Evolutionary conservation across 176 grass and related monocot genomes (phyloP).

Genomic region (barley (Hordeum vulgare)): DNA sequence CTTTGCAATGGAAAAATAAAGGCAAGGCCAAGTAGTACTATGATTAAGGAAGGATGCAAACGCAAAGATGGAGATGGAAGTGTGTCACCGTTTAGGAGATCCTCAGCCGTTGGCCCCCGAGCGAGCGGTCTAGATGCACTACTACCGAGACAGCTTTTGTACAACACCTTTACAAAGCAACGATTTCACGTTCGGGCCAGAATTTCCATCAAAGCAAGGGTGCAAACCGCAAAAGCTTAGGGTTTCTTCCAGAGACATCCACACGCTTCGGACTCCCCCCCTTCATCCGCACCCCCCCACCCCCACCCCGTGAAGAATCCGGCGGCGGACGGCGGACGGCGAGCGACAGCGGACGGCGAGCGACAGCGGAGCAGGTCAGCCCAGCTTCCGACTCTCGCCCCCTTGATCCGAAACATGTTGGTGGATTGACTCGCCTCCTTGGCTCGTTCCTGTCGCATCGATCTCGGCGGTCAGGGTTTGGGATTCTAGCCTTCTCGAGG

Average conservation of each 20-base stretch:
- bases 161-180: not conserved
- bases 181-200: not conserved
- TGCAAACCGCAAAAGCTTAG: constrained; percentile 16
- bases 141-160: not conserved
- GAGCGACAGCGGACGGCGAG: constrained; percentile 8
- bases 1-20: too few species aligned
- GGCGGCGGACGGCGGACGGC: constrained; percentile 2
- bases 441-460: not conserved
- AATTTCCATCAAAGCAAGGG: not conserved
- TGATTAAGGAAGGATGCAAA: not conserved
- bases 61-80: not conserved
- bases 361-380: not conserved
- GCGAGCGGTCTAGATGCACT: not conserved
- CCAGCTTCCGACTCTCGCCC: not conserved
- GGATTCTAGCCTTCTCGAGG: not conserved
- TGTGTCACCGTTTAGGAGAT: not conserved
- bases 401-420: not conserved
- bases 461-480: too few species aligned
- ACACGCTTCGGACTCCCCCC: not conserved
- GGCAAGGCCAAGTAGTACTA: too few species aligned
- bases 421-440: not conserved
- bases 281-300: not conserved
- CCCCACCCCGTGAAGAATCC: not conserved
- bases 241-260: constrained; percentile 12
- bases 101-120: not conserved